Base-by-base conservation (phyloP, 2,329 filamentous ascomycete genomes). In the Sporothrix pseudoabietina region DNA sequence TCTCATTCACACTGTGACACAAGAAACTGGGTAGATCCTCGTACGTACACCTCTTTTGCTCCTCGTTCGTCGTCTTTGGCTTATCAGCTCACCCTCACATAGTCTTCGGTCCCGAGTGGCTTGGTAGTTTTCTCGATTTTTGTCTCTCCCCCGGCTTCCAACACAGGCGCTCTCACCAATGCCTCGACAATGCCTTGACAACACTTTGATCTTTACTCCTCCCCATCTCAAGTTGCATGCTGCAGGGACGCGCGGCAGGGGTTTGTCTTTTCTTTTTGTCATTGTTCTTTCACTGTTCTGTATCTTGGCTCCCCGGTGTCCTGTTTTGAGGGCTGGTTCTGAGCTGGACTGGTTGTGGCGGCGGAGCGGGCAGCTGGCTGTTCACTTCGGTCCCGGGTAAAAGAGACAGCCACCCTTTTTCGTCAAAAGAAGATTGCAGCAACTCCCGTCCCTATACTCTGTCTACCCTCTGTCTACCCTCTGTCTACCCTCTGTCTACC, bases 301-400 rank as follows among this genome's bases (percentile, higher is more conserved):
- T n/a, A n/a, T n/a, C n/a, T n/a, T n/a, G n/a, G n/a, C n/a, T n/a
- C n/a, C n/a, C n/a, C n/a, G n/a, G 10, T 26, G 1, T 14, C 8
- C 61, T 26, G 4, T 22, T 61, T 22, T 22, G 61, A 39, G 35
- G 61, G 61, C 39, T 47, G 61, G 12, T 32, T n/a, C 19, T 41
- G 2, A 3, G 57, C 63, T 68, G 26, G 26, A 2, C 26, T 26
- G 26, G 65, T 68, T 68, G 32, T 22, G 49, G 49, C 19, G 30
- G 54, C 69, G 55, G 22, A 49, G 49, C 71, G 61, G 71, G 14
- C 44, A 57, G 9, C 39, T 68, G 47, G 47, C 12, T 26, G 39
- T 4, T 32, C 3, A 9, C 69, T 32, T 72, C 71, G 71, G 71
- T 72, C 71, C 71, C 71, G 71, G 61, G n/a, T 49, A 63, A 69